phyloP scores from a whole-genome alignment of 345 rosid genomes.

The Ceriops tagal region DNA sequence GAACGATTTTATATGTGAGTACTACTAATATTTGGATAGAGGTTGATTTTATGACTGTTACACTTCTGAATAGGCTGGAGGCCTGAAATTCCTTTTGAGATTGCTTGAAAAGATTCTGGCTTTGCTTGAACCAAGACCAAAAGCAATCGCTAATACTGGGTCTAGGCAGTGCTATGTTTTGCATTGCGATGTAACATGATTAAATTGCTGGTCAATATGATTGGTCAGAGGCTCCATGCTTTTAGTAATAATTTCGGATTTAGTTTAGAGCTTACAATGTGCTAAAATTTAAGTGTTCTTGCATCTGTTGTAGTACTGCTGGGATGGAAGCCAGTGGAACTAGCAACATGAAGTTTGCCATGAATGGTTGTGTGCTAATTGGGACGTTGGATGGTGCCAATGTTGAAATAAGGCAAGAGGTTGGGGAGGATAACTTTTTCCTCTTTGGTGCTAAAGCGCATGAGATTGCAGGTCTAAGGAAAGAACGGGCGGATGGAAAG shows the following conservation, averaged over 20 bases:
- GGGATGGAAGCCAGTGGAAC: slow-evolving; percentile 99
- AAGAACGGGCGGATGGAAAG: slow-evolving; percentile 72
- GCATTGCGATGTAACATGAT: too few species aligned
- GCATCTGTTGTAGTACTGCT: slow-evolving; percentile 51
- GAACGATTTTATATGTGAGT: neutral
- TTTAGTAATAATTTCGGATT: neutral
- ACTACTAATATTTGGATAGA: neutral
- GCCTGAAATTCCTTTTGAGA: too few species aligned
- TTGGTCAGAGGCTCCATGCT: neutral
- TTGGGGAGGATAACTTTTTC: slow-evolving; percentile 79
- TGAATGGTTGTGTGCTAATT: slow-evolving; percentile 76
- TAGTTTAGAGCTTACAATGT: neutral
- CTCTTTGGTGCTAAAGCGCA: slow-evolving; percentile 77
- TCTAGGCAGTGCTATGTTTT: too few species aligned
- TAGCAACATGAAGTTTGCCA: slow-evolving; percentile 88
- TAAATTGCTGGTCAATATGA: too few species aligned
- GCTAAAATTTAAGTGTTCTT: neutral
- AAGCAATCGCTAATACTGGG: too few species aligned
- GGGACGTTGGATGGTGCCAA: slow-evolving; percentile 90
- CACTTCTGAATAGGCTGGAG: too few species aligned
- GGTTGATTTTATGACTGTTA: neutral
- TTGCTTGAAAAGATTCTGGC: too few species aligned
- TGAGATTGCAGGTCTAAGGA: slow-evolving; percentile 63
- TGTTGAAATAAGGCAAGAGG: slow-evolving; percentile 77
- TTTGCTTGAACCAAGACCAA: too few species aligned